phyloP scores from a whole-genome alignment of 2,329 filamentous ascomycete genomes.

The Fusarium tricinctum region DNA sequence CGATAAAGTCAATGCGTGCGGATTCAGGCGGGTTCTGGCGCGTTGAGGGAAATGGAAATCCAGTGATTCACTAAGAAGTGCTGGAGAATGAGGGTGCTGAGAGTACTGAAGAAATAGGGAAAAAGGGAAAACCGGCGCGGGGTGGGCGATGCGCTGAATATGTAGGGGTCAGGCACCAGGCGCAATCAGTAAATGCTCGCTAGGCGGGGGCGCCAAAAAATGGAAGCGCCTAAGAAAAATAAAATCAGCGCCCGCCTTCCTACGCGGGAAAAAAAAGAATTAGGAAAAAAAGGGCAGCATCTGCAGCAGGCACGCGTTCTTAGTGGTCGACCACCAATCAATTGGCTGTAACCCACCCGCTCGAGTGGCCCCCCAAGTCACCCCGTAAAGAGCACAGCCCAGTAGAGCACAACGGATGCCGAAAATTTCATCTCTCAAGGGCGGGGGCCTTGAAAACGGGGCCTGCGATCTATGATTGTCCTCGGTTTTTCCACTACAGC shows the following conservation, averaged over 20 bases:
- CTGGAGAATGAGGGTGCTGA: conserved; percentile 48
- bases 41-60: conserved; percentile 40
- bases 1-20: conserved; percentile 46
- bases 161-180: conserved; percentile 52
- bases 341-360: conserved; percentile 25
- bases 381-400: conserved; percentile 10
- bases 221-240: conserved; percentile 34
- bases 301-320: conserved; percentile 43
- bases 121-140: conserved; percentile 51
- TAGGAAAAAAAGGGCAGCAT: conserved; percentile 42
- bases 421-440: conserved; percentile 36
- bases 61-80: conserved; percentile 40
- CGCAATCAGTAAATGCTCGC: conserved; percentile 53
- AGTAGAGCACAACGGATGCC: conserved; percentile 23
- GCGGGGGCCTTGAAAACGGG: conserved; percentile 41
- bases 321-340: conserved; percentile 37
- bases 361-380: conserved; percentile 27
- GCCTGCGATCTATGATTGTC: conserved; percentile 17
- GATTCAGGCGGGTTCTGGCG: conserved; percentile 49
- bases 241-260: conserved; percentile 32
- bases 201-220: conserved; percentile 42
- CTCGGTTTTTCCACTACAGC: conserved; percentile 27
- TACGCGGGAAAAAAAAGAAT: conserved; percentile 10
- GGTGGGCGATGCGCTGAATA: conserved; percentile 56
- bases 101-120: conserved; percentile 52